These are phyloP conservation scores for Bipolaris oryzae DNA, from an alignment of 2,329 filamentous ascomycete species.

Conservation along the genomic window DNA sequence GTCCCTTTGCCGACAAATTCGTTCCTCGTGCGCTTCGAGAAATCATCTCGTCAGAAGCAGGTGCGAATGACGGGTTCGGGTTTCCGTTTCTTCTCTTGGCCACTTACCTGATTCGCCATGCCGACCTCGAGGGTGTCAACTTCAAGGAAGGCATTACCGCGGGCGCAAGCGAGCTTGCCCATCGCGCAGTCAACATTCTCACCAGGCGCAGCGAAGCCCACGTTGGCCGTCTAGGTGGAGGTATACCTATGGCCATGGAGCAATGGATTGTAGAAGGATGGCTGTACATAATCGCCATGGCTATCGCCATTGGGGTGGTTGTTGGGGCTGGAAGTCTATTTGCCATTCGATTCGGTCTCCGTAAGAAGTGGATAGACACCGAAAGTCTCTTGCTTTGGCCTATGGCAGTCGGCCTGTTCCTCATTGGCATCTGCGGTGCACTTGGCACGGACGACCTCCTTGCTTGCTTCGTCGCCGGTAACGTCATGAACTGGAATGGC, in stretches of 20 bases:
- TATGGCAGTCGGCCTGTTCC: constrained; percentile 58
- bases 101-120: constrained; percentile 62
- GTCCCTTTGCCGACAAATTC: constrained; percentile 67
- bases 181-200: constrained; percentile 5
- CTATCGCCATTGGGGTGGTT: constrained; percentile 59
- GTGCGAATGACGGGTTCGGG: constrained; percentile 67
- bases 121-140: constrained; percentile 43
- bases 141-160: constrained; percentile 29
- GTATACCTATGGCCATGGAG: constrained; percentile 58
- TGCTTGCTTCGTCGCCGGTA: constrained; percentile 66
- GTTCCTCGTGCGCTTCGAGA: constrained; percentile 63
- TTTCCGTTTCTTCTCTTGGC: constrained; percentile 66
- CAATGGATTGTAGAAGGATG: constrained; percentile 67
- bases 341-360: constrained; percentile 49
- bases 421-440: constrained; percentile 63
- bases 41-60: constrained; percentile 67
- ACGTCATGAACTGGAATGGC: constrained; percentile 67
- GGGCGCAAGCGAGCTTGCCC: constrained; percentile 1
- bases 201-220: constrained; percentile 33
- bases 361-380: constrained; percentile 57
- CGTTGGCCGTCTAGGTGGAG: constrained; percentile 60
- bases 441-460: constrained; percentile 64
- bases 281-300: constrained; percentile 64
- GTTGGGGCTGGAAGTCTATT: constrained; percentile 58
- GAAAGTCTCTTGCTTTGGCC: constrained; percentile 60